Base-by-base conservation (phyloP, 208 protist genomes). In the Acanthamoeba healyi region DNA sequence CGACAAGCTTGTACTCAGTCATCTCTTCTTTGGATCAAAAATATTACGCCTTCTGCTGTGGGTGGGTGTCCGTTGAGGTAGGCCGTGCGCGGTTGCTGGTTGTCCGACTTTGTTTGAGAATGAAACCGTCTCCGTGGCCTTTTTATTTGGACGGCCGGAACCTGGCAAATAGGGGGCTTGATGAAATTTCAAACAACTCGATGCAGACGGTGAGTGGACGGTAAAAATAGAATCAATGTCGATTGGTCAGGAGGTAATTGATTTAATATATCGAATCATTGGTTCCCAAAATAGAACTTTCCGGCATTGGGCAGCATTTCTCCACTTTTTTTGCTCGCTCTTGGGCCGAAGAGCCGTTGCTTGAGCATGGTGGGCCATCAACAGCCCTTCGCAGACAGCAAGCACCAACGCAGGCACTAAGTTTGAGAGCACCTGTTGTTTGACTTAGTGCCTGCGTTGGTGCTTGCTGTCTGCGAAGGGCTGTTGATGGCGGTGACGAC, bases 1-100 rank as follows among this genome's bases (percentile, higher is more conserved):
- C 91, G n/a, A 94, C 94, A 36, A 93, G 65, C 70, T 93, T 93
- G 88, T 93, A 93, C 22, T 93, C 88, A 42, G 88, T 93, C 88
- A 93, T 93, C 44, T 56, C 32, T 46, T 79, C 4, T 15, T 38
- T 44, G 6, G 36, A n/a, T n/a, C 14, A 22, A 19, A 56, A 56
- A 56, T 22, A 19, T n/a, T n/a, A n/a, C n/a, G n/a, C n/a, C n/a
- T n/a, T n/a, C 12, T 49, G 44, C 44, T 49, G 44, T 49, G 44
- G n/a, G n/a, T n/a, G n/a, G n/a, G n/a, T n/a, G n/a, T n/a, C n/a
- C n/a, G n/a, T n/a, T n/a, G n/a, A n/a, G n/a, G n/a, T n/a, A n/a
- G n/a, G n/a, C n/a, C 44, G 9, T 49, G 44, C 4, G 44, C 9
- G 1, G 49, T 22, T 56, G 49, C 22, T 56, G 49, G 49, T 56